These are phyloP conservation scores for Chamaenerion angustifolium DNA, from an alignment of 345 rosid species.

Conservation along the genomic window DNA sequence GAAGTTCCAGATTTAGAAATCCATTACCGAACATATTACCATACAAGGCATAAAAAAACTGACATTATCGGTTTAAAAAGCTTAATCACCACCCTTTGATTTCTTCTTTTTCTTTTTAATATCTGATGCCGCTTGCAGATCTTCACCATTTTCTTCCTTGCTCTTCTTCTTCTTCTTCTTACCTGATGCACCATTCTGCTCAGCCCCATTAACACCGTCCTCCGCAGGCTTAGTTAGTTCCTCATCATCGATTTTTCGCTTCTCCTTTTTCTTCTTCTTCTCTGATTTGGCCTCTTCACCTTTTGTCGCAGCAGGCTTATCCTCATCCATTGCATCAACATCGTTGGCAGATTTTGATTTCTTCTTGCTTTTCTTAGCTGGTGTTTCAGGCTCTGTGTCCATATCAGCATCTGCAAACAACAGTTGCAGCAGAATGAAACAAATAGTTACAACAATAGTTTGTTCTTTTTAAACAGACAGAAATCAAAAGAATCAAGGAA, in stretches of 20 bases:
- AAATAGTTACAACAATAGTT: too few relatives aligned
- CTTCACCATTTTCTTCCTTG: slow-evolving; percentile 1
- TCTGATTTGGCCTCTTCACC: slow-evolving; percentile 29
- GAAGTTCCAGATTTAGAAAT: too few relatives aligned
- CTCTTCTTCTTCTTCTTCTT: slow-evolving; percentile 9
- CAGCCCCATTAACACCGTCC: slow-evolving; percentile 13
- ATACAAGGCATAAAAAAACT: too few relatives aligned
- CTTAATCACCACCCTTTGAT: slow-evolving; percentile 20
- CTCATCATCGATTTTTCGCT: slow-evolving; percentile 17
- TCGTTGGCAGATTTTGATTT: slow-evolving; percentile 31
- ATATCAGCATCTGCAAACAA: slow-evolving; percentile 17
- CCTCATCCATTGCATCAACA: slow-evolving; percentile 24
- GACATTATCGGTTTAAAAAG: too few relatives aligned
- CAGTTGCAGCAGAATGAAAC: neutral
- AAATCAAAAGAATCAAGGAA: neutral
- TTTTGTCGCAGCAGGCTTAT: slow-evolving; percentile 10
- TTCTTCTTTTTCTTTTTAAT: slow-evolving; percentile 5
- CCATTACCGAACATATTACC: too few relatives aligned
- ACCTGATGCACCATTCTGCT: slow-evolving; percentile 19
- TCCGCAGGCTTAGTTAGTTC: slow-evolving; percentile 14
- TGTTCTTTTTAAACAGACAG: too few relatives aligned
- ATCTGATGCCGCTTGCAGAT: neutral
- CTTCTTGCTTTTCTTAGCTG: slow-evolving; percentile 54
- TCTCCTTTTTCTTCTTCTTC: slow-evolving; percentile 31
- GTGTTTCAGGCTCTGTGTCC: slow-evolving; percentile 32